Conservation (phyloP, 768 basidiomycete genomes). For the Amanita rimosa region DNA sequence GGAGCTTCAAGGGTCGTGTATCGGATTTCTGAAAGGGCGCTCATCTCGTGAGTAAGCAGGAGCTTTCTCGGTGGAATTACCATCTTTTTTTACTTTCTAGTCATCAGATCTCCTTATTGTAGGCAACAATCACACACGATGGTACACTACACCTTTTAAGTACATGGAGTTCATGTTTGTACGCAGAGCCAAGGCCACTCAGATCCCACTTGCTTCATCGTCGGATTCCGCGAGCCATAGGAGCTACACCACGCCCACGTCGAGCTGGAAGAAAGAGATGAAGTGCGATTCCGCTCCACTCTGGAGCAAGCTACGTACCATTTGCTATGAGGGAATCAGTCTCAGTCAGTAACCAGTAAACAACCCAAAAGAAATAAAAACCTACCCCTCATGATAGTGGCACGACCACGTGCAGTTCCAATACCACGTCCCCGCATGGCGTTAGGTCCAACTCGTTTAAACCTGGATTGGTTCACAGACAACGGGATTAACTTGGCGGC, state of each 20-base stretch:
- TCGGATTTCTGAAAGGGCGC: slow-evolving; percentile 57
- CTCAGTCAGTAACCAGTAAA: slow-evolving; percentile 1
- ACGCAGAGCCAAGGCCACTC: background rate
- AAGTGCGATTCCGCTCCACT: background rate
- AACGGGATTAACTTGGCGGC: background rate
- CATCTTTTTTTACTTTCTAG: background rate
- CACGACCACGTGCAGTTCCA: slow-evolving; percentile 96
- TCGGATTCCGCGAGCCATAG: slow-evolving; percentile 69
- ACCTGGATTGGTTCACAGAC: slow-evolving; percentile 46
- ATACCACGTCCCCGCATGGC: slow-evolving; percentile 99
- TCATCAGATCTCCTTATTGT: background rate
- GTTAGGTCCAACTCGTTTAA: slow-evolving; percentile 96
- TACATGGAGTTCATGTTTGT: background rate
- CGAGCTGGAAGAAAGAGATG: slow-evolving; percentile 41
- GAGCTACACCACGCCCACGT: slow-evolving; percentile 72
- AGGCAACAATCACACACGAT: background rate
- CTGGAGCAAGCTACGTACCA: slow-evolving; percentile 31
- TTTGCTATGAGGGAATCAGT: slow-evolving; percentile 43
- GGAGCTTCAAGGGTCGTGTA: slow-evolving; percentile 86
- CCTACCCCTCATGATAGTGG: slow-evolving; percentile 96
- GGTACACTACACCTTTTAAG: background rate
- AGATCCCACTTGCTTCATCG: slow-evolving; percentile 29
- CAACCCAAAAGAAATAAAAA: slow-evolving; percentile 4
- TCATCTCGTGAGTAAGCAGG: too few species aligned
- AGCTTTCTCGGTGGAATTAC: background rate